These are phyloP conservation scores for Hortiboletus campestris DNA, from an alignment of 768 basidiomycete species.

Conservation along the genomic window DNA sequence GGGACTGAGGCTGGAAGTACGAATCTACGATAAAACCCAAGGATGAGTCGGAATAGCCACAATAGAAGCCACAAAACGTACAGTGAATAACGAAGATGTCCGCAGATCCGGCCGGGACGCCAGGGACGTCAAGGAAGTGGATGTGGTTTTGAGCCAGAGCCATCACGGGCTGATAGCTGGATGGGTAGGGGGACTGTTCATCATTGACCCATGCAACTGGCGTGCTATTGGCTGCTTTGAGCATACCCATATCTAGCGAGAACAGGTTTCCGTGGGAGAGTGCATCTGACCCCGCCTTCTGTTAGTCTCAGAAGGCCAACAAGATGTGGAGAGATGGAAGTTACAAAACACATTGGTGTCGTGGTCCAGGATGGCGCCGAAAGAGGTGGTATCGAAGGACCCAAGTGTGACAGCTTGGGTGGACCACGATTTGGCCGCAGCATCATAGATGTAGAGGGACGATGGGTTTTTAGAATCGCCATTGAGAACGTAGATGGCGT, in stretches of 20 bases:
- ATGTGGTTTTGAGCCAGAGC: conserved; percentile 86
- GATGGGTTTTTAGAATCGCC: conserved; percentile 70
- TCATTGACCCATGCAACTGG: conserved; percentile 66
- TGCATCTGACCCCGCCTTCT: conserved; percentile 48
- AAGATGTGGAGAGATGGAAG: not conserved
- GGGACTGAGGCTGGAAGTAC: conserved; percentile 72
- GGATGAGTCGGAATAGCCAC: not conserved
- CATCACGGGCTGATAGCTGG: conserved; percentile 68
- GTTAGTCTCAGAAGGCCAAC: conserved; percentile 4
- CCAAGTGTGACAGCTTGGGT: conserved; percentile 59
- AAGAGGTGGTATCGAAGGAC: conserved; percentile 60
- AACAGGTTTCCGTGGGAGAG: conserved; percentile 64
- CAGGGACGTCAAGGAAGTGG: conserved; percentile 75
- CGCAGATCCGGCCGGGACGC: conserved; percentile 62
- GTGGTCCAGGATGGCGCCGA: conserved; percentile 81
- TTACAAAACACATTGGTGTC: conserved; percentile 90
- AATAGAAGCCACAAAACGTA: conserved; percentile 34
- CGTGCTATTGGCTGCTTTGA: conserved; percentile 58
- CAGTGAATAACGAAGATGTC: conserved; percentile 89
- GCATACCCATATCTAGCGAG: conserved; percentile 64
- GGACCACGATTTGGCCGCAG: conserved; percentile 69
- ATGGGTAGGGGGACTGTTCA: conserved; percentile 53
- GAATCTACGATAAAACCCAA: conserved; percentile 47
- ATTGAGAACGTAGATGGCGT: conserved; percentile 82
- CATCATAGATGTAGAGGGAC: conserved; percentile 80